Evolutionary conservation across 257 asterid species (phyloP).

Genomic region (Primulina tabacum): DNA sequence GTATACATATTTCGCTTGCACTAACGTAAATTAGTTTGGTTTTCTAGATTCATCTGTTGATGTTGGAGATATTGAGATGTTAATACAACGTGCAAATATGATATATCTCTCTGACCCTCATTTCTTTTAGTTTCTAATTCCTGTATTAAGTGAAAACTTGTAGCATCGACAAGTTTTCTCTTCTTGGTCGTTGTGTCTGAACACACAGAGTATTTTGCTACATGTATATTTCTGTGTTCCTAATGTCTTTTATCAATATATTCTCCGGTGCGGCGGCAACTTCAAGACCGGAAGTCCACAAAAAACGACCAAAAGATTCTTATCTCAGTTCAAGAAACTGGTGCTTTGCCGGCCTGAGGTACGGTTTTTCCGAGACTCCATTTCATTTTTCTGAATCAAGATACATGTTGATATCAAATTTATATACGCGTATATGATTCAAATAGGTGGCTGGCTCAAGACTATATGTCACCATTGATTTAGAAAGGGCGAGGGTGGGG

Average conservation of each 20-base stretch:
- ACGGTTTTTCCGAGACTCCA: neutral
- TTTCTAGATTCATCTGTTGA: neutral
- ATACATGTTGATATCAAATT: neutral
- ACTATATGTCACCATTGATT: conserved; percentile 70
- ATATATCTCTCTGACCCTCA: neutral
- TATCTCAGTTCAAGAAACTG: conserved; percentile 44
- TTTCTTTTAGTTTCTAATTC: neutral
- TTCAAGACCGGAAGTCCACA: conserved; percentile 41
- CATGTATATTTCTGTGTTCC: neutral
- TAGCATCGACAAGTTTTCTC: no score
- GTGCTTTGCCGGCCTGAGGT: conserved; percentile 64
- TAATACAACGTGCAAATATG: neutral
- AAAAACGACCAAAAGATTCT: conserved; percentile 33
- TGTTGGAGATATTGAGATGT: neutral
- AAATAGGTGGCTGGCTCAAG: conserved; percentile 51
- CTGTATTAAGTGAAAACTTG: no score
- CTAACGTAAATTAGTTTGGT: neutral
- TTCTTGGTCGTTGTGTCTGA: no score
- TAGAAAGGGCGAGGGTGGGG: conserved; percentile 68
- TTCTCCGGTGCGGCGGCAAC: neutral
- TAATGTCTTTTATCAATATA: neutral
- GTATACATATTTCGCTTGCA: conserved; percentile 26
- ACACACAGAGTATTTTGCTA: neutral
- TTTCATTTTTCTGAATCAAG: neutral
- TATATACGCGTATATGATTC: neutral